A percentile compares a stretch with the other conserved stretches of the same genome.
These are phyloP conservation scores for Quercus tomentella DNA, from an alignment of 331 rosid species.

Conservation along the genomic window DNA sequence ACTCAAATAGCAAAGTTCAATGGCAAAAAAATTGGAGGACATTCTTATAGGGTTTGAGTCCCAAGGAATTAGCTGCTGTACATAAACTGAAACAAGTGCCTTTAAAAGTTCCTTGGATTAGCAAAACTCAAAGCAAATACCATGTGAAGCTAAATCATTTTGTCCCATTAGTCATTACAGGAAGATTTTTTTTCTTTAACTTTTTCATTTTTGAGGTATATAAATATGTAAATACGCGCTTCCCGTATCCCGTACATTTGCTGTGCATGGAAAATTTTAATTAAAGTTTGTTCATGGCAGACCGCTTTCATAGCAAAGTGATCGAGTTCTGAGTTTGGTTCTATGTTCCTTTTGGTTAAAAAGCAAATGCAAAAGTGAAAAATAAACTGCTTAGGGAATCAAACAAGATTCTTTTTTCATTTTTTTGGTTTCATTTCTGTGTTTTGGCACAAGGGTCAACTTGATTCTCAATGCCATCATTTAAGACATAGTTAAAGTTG, in stretches of 20 bases:
- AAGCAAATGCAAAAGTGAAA: neutral
- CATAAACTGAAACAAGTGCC: too few species aligned
- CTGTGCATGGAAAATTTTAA: too few species aligned
- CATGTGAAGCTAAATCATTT: too few species aligned
- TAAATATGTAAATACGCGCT: too few species aligned
- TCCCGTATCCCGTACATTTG: too few species aligned
- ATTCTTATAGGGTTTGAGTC: neutral
- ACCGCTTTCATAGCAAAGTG: neutral
- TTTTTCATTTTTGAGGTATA: too few species aligned
- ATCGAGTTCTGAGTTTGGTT: neutral
- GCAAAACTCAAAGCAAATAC: too few species aligned
- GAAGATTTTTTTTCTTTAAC: too few species aligned
- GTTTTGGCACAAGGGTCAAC: neutral
- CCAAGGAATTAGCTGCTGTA: neutral
- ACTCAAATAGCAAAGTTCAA: neutral
- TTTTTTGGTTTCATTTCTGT: neutral
- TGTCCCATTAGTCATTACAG: too few species aligned
- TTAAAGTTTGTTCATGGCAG: neutral
- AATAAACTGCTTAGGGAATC: neutral
- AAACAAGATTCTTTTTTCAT: neutral
- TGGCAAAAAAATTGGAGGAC: neutral
- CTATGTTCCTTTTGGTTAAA: neutral
- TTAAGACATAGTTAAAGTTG: neutral
- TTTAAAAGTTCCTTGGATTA: too few species aligned
- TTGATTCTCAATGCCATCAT: neutral